phyloP scores from a whole-genome alignment of 129 eudicot species.

The Centrapalus pauciflorus region DNA sequence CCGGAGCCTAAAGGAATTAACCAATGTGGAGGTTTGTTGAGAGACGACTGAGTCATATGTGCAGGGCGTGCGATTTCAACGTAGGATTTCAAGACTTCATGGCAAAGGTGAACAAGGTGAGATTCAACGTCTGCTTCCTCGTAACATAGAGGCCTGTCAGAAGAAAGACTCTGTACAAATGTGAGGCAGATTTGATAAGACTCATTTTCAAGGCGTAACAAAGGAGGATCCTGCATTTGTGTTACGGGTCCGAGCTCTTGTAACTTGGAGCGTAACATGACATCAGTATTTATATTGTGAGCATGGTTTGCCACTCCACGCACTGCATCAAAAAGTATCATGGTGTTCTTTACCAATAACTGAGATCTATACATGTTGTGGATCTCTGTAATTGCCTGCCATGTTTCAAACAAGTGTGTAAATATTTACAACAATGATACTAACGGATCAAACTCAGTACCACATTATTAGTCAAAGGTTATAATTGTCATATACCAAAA shows the following conservation, averaged over 20 bases:
- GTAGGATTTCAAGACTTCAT: constrained; percentile 58
- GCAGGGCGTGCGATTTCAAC: constrained; percentile 39
- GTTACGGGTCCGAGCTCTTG: constrained; percentile 54
- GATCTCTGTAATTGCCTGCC: constrained; percentile 68
- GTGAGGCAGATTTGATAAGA: constrained; percentile 73
- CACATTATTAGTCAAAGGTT: no score
- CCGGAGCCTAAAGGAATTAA: constrained; percentile 70
- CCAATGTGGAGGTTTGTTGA: constrained; percentile 30
- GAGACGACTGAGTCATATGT: constrained; percentile 23
- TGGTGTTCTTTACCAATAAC: constrained; percentile 40
- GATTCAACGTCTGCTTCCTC: constrained; percentile 47
- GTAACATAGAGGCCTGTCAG: constrained; percentile 31
- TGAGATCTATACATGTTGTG: constrained; percentile 49
- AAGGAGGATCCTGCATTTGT: constrained; percentile 86
- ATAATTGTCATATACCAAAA: no score
- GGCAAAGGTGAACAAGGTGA: constrained; percentile 63
- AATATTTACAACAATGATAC: neutral
- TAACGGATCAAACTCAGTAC: neutral
- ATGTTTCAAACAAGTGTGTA: neutral
- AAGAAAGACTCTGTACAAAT: constrained; percentile 46
- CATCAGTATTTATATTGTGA: constrained; percentile 50
- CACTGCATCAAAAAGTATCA: constrained; percentile 44
- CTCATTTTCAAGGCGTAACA: constrained; percentile 71
- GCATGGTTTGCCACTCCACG: constrained; percentile 57
- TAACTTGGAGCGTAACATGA: constrained; percentile 47